Conservation (phyloP, 495 filamentous ascomycete species). For the Penicillium pancosmium region DNA sequence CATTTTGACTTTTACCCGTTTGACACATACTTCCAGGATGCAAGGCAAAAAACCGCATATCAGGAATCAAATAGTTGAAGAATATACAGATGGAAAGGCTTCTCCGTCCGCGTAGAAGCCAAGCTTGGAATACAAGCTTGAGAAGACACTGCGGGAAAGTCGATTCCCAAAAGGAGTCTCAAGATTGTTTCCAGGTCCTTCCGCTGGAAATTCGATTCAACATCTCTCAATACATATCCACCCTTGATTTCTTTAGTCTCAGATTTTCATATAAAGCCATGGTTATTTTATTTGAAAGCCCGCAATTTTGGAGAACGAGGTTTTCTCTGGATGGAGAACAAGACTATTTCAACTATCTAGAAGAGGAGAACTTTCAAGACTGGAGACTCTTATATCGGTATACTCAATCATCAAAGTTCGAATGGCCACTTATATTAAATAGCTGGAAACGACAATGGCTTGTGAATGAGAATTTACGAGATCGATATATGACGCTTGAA, state of each 20-base stretch:
- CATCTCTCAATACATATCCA: neutral
- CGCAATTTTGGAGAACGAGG: neutral
- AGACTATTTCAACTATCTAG: constrained; percentile 1
- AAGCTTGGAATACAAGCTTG: neutral
- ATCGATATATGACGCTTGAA: constrained; percentile 12
- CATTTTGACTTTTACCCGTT: constrained; percentile 2
- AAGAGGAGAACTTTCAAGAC: constrained; percentile 2
- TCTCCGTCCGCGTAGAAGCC: constrained; percentile 1
- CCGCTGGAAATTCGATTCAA: constrained; percentile 4
- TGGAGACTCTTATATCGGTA: constrained; percentile 4
- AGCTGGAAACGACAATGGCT: neutral
- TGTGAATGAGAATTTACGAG: constrained; percentile 8
- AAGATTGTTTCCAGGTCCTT: constrained; percentile 2
- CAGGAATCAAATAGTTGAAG: constrained; percentile 3
- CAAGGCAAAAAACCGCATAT: constrained; percentile 1
- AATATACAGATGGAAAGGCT: constrained; percentile 3
- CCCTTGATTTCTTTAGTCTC: constrained; percentile 3
- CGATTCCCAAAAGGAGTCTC: constrained; percentile 3
- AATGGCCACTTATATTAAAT: neutral
- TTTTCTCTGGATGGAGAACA: constrained; percentile 1
- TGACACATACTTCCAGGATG: constrained; percentile 4
- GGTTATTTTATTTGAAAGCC: constrained; percentile 1
- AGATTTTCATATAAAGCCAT: constrained; percentile 1
- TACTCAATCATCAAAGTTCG: constrained; percentile 3
- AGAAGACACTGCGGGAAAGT: constrained; percentile 3